phyloP scores from a whole-genome alignment of 2,329 filamentous ascomycete species.

The Raffaelea ambrosiae region DNA sequence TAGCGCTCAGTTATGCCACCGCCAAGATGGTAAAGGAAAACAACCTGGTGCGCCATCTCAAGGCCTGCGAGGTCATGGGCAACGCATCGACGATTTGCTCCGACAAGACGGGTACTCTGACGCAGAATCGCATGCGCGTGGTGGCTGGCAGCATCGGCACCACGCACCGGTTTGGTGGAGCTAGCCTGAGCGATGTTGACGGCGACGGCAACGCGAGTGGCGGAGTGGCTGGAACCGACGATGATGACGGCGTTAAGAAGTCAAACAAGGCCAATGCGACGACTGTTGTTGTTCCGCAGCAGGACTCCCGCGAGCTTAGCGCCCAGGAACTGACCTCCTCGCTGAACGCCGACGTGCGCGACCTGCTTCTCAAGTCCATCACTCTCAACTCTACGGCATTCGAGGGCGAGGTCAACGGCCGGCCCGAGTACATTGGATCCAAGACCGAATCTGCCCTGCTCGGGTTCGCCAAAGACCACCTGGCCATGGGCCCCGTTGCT shows the following conservation, averaged over 20 bases:
- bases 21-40: conserved; percentile 71
- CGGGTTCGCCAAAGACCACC: conserved; percentile 57
- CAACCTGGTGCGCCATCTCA: conserved; percentile 67
- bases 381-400: conserved; percentile 66
- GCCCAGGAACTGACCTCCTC: conserved; percentile 37
- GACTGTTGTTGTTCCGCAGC: not conserved
- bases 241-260: conserved; percentile 9
- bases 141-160: conserved; percentile 53
- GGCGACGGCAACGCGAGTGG: conserved; percentile 13
- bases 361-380: conserved; percentile 51
- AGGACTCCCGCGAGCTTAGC: conserved; percentile 26
- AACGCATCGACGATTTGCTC: conserved; percentile 55
- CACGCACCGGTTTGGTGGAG: conserved; percentile 43
- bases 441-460: conserved; percentile 71
- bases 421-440: conserved; percentile 61
- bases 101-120: conserved; percentile 60
- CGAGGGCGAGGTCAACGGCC: conserved; percentile 62
- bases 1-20: conserved; percentile 69
- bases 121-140: conserved; percentile 62
- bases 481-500: conserved; percentile 57
- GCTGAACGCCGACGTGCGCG: conserved; percentile 38
- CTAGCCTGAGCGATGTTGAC: conserved; percentile 6
- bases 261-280: not conserved
- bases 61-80: conserved; percentile 75
- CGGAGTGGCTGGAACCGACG: conserved; percentile 15